phyloP scores from a whole-genome alignment of 2,329 filamentous ascomycete genomes.

The Macrophomina tecta region DNA sequence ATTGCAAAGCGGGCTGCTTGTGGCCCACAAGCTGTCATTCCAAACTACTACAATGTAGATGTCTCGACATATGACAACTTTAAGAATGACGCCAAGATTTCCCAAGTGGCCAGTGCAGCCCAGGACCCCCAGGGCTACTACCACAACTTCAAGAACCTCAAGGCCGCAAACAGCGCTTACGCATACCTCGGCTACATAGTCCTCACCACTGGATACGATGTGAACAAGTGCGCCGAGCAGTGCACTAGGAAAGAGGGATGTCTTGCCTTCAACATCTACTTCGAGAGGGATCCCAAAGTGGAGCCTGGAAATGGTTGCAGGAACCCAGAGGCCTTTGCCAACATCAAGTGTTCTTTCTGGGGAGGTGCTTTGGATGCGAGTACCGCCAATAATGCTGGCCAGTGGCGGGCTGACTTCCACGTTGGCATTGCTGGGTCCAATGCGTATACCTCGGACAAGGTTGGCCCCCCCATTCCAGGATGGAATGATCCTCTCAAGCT shows the following conservation, averaged over 20 bases:
- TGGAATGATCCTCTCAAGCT: constrained; percentile 26
- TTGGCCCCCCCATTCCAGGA: constrained; percentile 13
- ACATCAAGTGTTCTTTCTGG: constrained; percentile 41
- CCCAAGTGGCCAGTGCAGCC: neutral
- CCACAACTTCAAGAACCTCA: constrained; percentile 11
- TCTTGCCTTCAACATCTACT: constrained; percentile 35
- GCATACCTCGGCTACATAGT: constrained; percentile 11
- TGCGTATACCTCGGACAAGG: constrained; percentile 30
- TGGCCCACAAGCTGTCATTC: constrained; percentile 26
- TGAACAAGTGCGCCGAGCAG: constrained; percentile 27
- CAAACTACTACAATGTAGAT: constrained; percentile 16
- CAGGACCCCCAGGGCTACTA: neutral
- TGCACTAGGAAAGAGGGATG: constrained; percentile 30
- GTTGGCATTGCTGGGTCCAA: constrained; percentile 32
- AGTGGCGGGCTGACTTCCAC: constrained; percentile 34
- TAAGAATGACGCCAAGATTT: neutral
- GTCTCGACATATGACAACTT: neutral
- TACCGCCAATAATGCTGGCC: constrained; percentile 37
- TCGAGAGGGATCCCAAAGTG: constrained; percentile 31
- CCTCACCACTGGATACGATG: constrained; percentile 27
- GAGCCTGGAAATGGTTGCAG: constrained; percentile 30
- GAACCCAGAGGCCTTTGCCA: constrained; percentile 28
- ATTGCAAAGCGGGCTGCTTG: constrained; percentile 24
- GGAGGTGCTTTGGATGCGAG: constrained; percentile 34
- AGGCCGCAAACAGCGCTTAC: neutral